Evolutionary conservation across 2,329 filamentous ascomycete species (phyloP).

Genomic region (Cladosporium oxysporum): DNA sequence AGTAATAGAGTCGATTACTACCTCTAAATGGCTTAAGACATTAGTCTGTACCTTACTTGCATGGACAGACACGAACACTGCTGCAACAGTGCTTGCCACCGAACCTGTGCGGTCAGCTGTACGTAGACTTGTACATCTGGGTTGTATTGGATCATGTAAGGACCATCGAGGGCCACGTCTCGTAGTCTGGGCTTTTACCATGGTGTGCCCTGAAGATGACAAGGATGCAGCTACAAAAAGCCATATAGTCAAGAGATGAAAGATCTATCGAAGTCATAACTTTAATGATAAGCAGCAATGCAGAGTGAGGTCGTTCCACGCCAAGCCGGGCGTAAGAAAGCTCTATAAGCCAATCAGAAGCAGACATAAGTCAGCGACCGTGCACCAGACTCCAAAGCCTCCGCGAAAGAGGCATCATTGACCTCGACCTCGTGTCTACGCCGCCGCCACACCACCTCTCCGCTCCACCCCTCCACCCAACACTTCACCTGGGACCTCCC

Average conservation of each 20-base stretch:
- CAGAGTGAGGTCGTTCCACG: neutral
- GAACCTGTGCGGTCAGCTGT: neutral
- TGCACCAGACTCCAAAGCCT: neutral
- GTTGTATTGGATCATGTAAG: neutral
- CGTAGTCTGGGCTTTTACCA: neutral
- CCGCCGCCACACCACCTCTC: slow-evolving; percentile 19
- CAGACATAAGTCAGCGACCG: neutral
- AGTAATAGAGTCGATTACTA: neutral
- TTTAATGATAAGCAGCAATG: slow-evolving; percentile 1
- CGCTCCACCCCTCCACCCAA: slow-evolving; percentile 22
- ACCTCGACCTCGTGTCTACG: slow-evolving; percentile 6
- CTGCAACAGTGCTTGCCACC: neutral
- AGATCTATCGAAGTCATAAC: neutral
- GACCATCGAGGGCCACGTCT: neutral
- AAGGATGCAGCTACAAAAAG: too few relatives aligned
- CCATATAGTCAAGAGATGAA: too few relatives aligned
- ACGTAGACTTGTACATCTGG: neutral
- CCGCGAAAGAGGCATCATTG: slow-evolving; percentile 10
- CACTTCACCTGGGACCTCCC: slow-evolving; percentile 1
- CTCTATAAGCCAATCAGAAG: slow-evolving; percentile 6
- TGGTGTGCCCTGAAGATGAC: neutral
- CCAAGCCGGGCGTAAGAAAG: neutral
- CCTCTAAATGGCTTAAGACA: neutral
- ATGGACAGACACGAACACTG: neutral
- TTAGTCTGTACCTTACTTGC: neutral